A percentile compares a stretch with the other conserved stretches of the same genome.
These are phyloP conservation scores for Citropsis articulata DNA, from an alignment of 345 rosid genomes.

Conservation along the genomic window DNA sequence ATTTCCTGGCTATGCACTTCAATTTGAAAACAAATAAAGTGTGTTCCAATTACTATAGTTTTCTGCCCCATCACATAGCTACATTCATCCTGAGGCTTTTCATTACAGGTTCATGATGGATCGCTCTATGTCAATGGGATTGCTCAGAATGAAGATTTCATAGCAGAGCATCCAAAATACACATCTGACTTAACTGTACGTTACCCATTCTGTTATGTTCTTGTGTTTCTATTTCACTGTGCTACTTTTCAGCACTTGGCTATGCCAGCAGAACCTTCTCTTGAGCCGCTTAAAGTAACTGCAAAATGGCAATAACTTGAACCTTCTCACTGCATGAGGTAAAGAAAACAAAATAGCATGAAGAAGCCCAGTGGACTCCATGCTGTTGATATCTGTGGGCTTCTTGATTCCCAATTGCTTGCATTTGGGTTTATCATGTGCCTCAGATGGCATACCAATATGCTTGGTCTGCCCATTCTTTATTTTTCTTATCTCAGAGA, in stretches of 20 bases:
- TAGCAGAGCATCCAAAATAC: constrained; percentile 33
- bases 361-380: constrained; percentile 1
- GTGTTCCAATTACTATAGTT: not conserved
- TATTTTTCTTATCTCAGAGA: not conserved
- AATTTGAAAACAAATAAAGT: not conserved
- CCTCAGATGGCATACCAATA: not conserved
- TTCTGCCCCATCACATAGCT: not conserved
- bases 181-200: constrained; percentile 30
- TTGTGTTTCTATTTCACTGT: not conserved
- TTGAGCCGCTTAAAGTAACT: not conserved
- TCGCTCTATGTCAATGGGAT: constrained; percentile 40
- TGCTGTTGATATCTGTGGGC: constrained; percentile 12
- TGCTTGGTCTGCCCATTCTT: not conserved
- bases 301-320: not conserved
- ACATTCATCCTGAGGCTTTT: not conserved
- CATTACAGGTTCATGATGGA: constrained; percentile 38
- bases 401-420: not conserved
- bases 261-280: not conserved
- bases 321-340: not conserved
- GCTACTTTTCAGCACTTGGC: not conserved
- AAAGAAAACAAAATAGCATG: not conserved
- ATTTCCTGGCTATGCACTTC: too few relatives aligned
- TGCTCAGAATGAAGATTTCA: constrained; percentile 36
- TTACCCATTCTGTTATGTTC: constrained; percentile 3
- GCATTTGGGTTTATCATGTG: not conserved